Base-by-base conservation (phyloP, 148 eudicot genomes). In the Rhododendron henanense region DNA sequence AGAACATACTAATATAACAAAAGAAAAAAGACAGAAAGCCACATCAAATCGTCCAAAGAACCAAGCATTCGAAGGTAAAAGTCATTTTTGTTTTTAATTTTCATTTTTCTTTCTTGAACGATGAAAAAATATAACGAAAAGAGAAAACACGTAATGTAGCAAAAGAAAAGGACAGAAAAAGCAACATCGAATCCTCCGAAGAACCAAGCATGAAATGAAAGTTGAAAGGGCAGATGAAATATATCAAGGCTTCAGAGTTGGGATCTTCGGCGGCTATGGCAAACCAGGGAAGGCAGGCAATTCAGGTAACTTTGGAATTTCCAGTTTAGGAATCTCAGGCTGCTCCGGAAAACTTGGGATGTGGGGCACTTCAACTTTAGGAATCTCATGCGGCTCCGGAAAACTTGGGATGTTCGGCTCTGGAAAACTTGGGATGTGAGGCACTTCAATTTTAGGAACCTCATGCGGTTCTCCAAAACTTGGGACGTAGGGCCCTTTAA, bases 231-330 rank as follows among this genome's bases (percentile, higher is more conserved):
- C 8, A 47, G 75, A 35, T 16, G 45, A 16, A 16, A 35, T 31
- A 28, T 28, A 69, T 74, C 78, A 74, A 37, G 78, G 78, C 78
- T 76, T 39, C 79, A 19, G 28, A 37, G 3, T 6, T 35, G 79
- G 48, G 28, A 2, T 15, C 31, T 11, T 10, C 4, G 19, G 23
- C 18, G 14, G 61, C 15, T 50, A 3, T 6, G 41, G 73, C 73
- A 10, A 67, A 25, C 33, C 8, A 51, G 63, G 82, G 19, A 39
- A 41, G 31, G 6, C 2, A 19, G 78, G 87, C 3, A 85, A 10
- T 31, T 88, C 80, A 14, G 83, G 82, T 19, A 88, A 45, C 37
- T 71, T 57, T 61, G 87, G 88, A 19, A 71, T 31, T 31, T 71
- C 76, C 7, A 71, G 2, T 71, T 71, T 21, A 5, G 65, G 65